Percentiles rank a stretch among this genome's conserved stretches.
These are phyloP conservation scores for Diaporthe ampelina DNA, from an alignment of 2,329 filamentous ascomycete species.

Conservation along the genomic window DNA sequence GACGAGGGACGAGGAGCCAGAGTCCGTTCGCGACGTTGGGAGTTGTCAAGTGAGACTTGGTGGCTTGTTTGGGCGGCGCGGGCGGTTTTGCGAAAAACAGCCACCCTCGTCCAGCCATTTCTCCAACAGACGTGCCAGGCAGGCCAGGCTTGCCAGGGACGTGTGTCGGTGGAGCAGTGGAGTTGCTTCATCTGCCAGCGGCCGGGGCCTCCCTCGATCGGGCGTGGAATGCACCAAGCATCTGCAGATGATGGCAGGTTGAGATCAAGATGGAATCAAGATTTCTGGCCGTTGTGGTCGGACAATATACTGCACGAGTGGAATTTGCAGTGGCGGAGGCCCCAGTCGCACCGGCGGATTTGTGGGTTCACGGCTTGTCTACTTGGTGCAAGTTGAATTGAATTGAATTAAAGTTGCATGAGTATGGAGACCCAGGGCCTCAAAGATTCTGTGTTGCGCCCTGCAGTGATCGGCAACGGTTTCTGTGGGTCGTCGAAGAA, in stretches of 20 bases:
- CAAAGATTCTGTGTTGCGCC: too few relatives aligned
- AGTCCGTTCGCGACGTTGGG: constrained; percentile 12
- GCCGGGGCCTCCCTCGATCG: constrained; percentile 21
- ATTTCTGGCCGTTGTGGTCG: neutral
- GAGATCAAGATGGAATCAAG: neutral
- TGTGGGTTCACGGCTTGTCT: neutral
- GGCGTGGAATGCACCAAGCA: neutral
- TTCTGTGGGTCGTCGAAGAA: constrained; percentile 7
- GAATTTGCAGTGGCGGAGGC: constrained; percentile 19
- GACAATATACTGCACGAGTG: neutral
- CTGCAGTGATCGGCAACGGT: neutral
- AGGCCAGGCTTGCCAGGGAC: neutral
- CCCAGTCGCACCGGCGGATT: neutral
- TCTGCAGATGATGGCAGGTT: neutral
- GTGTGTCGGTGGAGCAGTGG: neutral
- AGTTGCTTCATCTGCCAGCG: constrained; percentile 7
- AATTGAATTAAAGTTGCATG: constrained; percentile 36
- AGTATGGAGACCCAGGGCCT: constrained; percentile 6
- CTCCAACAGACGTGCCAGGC: neutral
- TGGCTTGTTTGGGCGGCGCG: neutral
- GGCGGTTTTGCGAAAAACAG: constrained; percentile 6
- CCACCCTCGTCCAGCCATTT: neutral
- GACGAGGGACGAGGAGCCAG: neutral
- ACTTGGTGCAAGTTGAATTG: constrained; percentile 10
- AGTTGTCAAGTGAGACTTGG: constrained; percentile 25